Evolutionary conservation across 1,284 basidiomycete genomes (phyloP).

Genomic region (Cerrena zonata): DNA sequence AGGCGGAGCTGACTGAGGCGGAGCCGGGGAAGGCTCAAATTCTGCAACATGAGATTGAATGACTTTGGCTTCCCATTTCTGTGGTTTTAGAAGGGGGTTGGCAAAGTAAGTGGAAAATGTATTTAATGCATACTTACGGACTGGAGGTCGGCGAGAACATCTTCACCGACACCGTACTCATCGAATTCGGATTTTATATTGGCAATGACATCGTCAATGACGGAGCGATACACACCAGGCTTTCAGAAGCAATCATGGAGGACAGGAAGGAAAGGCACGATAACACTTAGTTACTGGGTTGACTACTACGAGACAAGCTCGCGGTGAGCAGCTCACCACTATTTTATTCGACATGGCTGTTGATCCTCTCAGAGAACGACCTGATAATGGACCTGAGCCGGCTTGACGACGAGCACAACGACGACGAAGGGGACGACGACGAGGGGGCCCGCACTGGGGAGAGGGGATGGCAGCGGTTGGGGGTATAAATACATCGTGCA

Average conservation of each 20-base stretch:
- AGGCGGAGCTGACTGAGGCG: slow-evolving; percentile 27
- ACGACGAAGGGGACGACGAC: slow-evolving; percentile 23
- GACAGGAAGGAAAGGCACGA: slow-evolving; percentile 8
- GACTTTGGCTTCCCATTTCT: slow-evolving; percentile 95
- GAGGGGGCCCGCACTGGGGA: slow-evolving; percentile 27
- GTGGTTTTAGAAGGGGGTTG: slow-evolving; percentile 7
- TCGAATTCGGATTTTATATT: slow-evolving; percentile 92
- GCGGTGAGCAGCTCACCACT: slow-evolving; percentile 78
- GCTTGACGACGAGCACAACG: slow-evolving; percentile 3
- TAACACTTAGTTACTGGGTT: slow-evolving; percentile 47
- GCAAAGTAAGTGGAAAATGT: slow-evolving; percentile 10
- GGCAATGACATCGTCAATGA: slow-evolving; percentile 94
- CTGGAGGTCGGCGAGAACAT: slow-evolving; percentile 84
- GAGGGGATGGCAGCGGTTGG: slow-evolving; percentile 27
- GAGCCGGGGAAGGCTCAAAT: slow-evolving; percentile 62
- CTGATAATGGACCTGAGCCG: not conserved
- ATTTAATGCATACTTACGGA: slow-evolving; percentile 51
- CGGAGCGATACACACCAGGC: slow-evolving; percentile 85
- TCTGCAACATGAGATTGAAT: slow-evolving; percentile 90
- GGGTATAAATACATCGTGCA: slow-evolving; percentile 47
- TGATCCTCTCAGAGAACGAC: slow-evolving; percentile 14
- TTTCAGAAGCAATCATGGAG: slow-evolving; percentile 40
- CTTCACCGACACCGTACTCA: slow-evolving; percentile 91
- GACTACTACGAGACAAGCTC: slow-evolving; percentile 49
- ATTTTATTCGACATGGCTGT: slow-evolving; percentile 78